These are phyloP conservation scores for Acacia acuminata DNA, from an alignment of 306 rosid species.

Conservation along the genomic window DNA sequence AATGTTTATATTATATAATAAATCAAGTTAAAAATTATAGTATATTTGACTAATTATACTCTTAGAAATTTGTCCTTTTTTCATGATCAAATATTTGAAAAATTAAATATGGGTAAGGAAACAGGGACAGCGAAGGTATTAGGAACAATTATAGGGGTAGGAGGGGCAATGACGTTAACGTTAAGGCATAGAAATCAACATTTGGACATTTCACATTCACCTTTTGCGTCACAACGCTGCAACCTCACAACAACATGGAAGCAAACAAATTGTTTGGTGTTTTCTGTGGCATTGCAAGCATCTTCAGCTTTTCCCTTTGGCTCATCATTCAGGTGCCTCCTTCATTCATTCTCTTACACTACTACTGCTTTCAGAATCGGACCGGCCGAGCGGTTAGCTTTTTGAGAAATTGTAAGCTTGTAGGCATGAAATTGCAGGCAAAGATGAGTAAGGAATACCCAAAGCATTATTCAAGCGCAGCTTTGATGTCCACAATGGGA, in stretches of 20 bases:
- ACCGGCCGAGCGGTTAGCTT: background rate
- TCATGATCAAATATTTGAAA: slow-evolving; percentile 8
- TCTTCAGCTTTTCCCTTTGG: slow-evolving; percentile 42
- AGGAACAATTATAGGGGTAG: slow-evolving; percentile 43
- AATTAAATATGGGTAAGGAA: slow-evolving; percentile 19
- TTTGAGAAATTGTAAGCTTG: background rate
- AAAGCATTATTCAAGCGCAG: slow-evolving; percentile 50
- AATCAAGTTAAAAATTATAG: too few species aligned
- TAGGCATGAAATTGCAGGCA: slow-evolving; percentile 33
- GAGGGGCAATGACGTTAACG: slow-evolving; percentile 43
- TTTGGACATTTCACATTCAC: slow-evolving; percentile 40
- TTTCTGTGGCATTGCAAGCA: slow-evolving; percentile 42
- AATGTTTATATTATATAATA: too few species aligned
- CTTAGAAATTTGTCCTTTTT: background rate
- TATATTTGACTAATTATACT: too few species aligned
- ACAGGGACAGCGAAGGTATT: slow-evolving; percentile 37
- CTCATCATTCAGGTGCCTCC: slow-evolving; percentile 45
- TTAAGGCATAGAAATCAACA: slow-evolving; percentile 42
- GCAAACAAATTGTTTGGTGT: slow-evolving; percentile 42
- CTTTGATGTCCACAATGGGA: slow-evolving; percentile 63
- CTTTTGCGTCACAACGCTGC: slow-evolving; percentile 29
- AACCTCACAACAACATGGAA: slow-evolving; percentile 22
- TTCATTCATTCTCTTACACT: background rate
- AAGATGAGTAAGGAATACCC: slow-evolving; percentile 59
- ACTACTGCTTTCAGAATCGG: background rate